Percentiles rank a stretch among this genome's conserved stretches.
phyloP scores from a whole-genome alignment of 225 moss, liverwort and hornwort genomes.

The Sphagnum tenellum region DNA sequence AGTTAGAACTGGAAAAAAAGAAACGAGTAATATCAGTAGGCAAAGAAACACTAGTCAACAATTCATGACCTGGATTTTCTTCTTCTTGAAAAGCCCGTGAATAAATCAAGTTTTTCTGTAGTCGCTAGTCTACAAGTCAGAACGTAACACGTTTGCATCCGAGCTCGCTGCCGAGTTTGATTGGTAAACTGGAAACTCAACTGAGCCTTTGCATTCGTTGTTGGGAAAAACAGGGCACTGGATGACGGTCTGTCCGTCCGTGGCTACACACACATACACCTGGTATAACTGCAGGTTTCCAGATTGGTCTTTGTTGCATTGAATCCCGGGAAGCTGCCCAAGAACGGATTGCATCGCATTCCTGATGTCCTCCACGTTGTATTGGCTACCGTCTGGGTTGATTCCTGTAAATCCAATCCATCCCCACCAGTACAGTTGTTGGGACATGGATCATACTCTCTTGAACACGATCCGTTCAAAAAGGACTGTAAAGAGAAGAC shows the following conservation, averaged over 20 bases:
- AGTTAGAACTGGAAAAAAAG: no score
- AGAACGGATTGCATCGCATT: constrained; percentile 28
- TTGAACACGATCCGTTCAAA: no score
- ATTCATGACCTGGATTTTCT: no score
- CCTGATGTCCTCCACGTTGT: constrained; percentile 25
- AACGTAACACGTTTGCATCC: no score
- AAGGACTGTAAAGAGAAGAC: no score
- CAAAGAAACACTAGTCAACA: no score
- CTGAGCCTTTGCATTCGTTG: constrained; percentile 38
- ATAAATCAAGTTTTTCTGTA: no score
- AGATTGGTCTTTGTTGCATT: constrained; percentile 58
- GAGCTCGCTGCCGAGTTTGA: background rate
- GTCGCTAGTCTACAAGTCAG: no score
- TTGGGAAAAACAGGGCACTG: constrained; percentile 46
- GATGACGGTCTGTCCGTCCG: constrained; percentile 55
- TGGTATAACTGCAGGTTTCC: constrained; percentile 64
- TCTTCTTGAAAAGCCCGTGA: no score
- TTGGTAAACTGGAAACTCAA: constrained; percentile 30
- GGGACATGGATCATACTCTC: no score
- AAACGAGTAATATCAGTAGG: no score
- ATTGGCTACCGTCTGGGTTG: constrained; percentile 38
- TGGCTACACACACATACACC: constrained; percentile 76
- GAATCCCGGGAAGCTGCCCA: constrained; percentile 53
- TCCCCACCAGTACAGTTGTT: no score
- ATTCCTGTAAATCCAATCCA: constrained; percentile 32